Evolutionary conservation across 2,329 filamentous ascomycete genomes (phyloP).

Genomic region (Penicillium sp.): DNA sequence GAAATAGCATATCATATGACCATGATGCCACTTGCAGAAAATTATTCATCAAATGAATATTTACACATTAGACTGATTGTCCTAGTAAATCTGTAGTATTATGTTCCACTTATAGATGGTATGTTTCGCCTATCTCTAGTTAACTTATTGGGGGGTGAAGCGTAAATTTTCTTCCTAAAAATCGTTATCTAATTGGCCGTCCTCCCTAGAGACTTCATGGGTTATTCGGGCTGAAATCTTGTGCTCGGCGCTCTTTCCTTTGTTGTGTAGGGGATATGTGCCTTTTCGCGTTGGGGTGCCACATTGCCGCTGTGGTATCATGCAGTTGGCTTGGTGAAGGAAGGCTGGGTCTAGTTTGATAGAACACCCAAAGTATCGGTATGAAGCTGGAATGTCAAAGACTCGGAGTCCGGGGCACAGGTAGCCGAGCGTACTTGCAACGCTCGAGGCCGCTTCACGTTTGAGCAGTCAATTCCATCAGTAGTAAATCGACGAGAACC

Average conservation of each 20-base stretch:
- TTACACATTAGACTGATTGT: background rate
- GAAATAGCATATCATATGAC: background rate
- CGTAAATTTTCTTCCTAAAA: background rate
- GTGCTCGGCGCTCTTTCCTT: background rate
- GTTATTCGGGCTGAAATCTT: background rate
- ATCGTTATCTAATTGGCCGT: background rate
- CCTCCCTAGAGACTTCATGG: background rate
- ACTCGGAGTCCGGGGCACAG: background rate
- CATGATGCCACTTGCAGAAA: background rate
- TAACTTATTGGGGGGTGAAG: background rate
- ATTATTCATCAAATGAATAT: background rate
- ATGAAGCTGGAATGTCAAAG: no score
- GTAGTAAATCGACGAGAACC: background rate
- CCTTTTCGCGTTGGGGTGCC: background rate
- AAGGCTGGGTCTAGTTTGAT: background rate
- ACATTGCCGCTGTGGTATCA: background rate
- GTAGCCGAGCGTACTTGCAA: background rate
- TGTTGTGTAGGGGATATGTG: accelerated
- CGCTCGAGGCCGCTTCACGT: background rate
- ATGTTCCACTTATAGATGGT: background rate
- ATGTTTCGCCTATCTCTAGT: background rate
- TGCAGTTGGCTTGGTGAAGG: background rate
- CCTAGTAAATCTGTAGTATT: background rate
- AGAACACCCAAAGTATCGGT: background rate
- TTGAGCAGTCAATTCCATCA: background rate